Base-by-base conservation (phyloP, 1,139 yeast genomes). In the Candida sojae region DNA sequence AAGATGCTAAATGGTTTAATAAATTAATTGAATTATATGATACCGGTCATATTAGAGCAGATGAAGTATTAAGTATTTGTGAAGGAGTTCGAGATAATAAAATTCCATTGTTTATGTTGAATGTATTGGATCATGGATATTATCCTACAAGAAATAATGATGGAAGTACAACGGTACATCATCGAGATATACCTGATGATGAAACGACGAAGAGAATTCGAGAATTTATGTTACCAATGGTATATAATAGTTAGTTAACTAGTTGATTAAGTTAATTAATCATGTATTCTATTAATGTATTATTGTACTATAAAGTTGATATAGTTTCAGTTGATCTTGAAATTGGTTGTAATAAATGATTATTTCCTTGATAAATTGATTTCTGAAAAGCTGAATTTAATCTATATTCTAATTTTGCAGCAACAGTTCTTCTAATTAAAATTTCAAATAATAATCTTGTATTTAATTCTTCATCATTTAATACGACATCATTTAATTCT, bases 341-440 rank as follows among this genome's bases (percentile, higher is more conserved):
- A 49, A 67, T 57, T 6, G 76, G 77, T 46, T 59, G 62, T 44
- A 71, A 61, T 48, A 64, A 66, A 50, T 63, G 68, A 12, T 58
- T 54, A 32, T 57, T 55, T 21, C 66, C 59, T 35, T 55, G 59
- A 39, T 60, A 57, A 6, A 62, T 46, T 1, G 58, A 43, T 9
- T 51, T 45, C 33, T 54, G 57, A 7, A 50, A 39, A 11, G 50
- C 42, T 33, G 42, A 11, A 42, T 48, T 25, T 44, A 73, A 59
- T 40, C 80, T 55, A 53, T 66, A 75, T 2, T 61, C 71, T 13
- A 75, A 63, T 57, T 75, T 75, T 3, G 78, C 80, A 38, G 78
- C 75, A 53, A 75, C 57, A 0, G 79, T 75, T 50, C 78, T 58
- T 47, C 80, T 62, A 13, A 75, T 49, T 39, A 75, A 61, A 1